Base-by-base conservation (phyloP, 2,329 filamentous ascomycete genomes). In the Chlorencoelia australis region DNA sequence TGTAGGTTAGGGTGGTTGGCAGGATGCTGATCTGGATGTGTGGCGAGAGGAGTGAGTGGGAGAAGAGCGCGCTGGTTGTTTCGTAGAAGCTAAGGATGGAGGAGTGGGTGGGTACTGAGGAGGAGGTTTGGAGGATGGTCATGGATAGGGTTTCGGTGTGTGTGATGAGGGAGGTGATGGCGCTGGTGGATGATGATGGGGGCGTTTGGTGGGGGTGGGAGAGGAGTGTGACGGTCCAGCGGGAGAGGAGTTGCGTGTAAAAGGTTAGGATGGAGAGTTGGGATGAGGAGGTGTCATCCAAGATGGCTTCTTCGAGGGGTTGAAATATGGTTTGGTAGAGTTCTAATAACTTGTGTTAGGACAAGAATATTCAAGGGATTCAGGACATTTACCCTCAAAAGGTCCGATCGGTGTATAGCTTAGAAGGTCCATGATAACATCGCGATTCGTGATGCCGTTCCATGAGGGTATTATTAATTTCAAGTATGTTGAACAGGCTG, bases 21-120 rank as follows among this genome's bases (percentile, higher is more conserved):
- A 83, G 85, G 14, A 87, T 70, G 38, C 75, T 69, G 45, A 89
- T 75, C 16, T 75, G 73, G 26, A 85, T 66, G 41, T 67, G 64
- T 7, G 62, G 59, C 32, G 72, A 67, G 7, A 75, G 58, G 2
- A 58, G 48, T 28, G 60, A 60, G 28, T 76, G 62, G 3, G 69
- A 67, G 39, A 77, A 68, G 15, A 82, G 59, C 14, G 65, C 60
- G 4, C 74, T 69, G 5, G 75, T 66, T 35, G 71, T 63, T 44
- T 80, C 73, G 56, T 82, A 84, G 59, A 89, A 87, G 53, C 78
- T 75, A 21, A 83, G 67, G 11, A 87, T 65, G 14, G 68, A 62
- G 5, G 75, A 73, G 24, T 69, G 59, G 2, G 69, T 66, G 2
- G 61, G 43, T 17, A 59, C 50, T 25, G 51, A 59, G n/a, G 38